These are phyloP conservation scores for Xerocomus potaroensis DNA, from an alignment of 768 basidiomycete genomes.

Conservation along the genomic window DNA sequence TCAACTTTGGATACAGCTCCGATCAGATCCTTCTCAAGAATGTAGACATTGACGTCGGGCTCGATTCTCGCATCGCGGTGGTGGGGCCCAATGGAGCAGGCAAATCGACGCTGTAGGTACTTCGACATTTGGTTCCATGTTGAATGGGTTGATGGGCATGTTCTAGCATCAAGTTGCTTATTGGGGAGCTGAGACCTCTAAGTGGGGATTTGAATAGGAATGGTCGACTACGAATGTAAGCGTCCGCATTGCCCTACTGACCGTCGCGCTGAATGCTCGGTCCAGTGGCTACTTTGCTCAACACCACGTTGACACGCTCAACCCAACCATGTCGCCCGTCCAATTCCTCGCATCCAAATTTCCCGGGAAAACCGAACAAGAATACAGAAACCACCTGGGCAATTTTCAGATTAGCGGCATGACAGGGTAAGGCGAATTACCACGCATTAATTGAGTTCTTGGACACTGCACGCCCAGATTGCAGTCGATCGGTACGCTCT, in stretches of 20 bases:
- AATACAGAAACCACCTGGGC: constrained; percentile 91
- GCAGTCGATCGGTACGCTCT: constrained; percentile 86
- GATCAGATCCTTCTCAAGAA: constrained; percentile 73
- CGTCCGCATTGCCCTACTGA: constrained; percentile 7
- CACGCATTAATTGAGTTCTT: too few species aligned
- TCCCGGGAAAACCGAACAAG: constrained; percentile 94
- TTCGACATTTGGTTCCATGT: background rate
- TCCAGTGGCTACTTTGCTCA: constrained; percentile 87
- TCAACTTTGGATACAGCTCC: constrained; percentile 80
- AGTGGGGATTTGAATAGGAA: constrained; percentile 84
- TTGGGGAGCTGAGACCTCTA: constrained; percentile 17
- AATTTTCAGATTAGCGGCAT: constrained; percentile 97
- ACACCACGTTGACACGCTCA: constrained; percentile 91
- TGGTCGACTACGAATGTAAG: constrained; percentile 85
- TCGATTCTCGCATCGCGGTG: constrained; percentile 94
- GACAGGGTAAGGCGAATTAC: too few species aligned
- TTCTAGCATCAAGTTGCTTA: constrained; percentile 74
- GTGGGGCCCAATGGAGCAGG: constrained; percentile 95
- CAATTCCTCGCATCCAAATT: constrained; percentile 89
- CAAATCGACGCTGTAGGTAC: constrained; percentile 84
- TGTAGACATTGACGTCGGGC: constrained; percentile 85
- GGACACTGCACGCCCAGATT: too few species aligned
- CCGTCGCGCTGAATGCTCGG: background rate
- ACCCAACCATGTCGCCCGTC: constrained; percentile 83
- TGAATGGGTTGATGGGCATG: constrained; percentile 5